Base-by-base conservation (phyloP, 768 basidiomycete genomes). In the Mycena olivaceomarginata region DNA sequence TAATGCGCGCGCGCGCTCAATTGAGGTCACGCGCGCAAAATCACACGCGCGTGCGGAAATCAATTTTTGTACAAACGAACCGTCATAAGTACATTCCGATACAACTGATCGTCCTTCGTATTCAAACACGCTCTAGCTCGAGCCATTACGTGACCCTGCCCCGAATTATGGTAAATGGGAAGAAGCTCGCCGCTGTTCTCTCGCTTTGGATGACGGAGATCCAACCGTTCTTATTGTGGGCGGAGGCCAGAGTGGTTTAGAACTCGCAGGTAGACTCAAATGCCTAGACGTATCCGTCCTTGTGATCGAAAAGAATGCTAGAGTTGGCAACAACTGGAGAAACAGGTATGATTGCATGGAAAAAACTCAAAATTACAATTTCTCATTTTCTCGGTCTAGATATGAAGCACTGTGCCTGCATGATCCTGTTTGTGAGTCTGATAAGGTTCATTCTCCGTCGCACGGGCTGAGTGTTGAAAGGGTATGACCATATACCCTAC, bases 181-280 rank as follows among this genome's bases (percentile, higher is more conserved):
- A 59, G 86, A 86, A 43, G 83, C 86, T 40, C 86, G 92, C 41
- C 83, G 83, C 53, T 81, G 81, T 43, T 88, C 91, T 72, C 69
- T 80, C 11, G 88, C 89, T 41, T 93, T 93, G 78, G 84, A 83
- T 43, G 88, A 88, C n/a, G 81, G 79, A 5, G 87, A 91, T 65
- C 94, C 94, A 0, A 88, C 87, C 2, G 94, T 94, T 12, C 82
- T 95, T 40, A 85, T 95, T 37, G 85, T 94, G 22, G 93, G 93
- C 13, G 93, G 89, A 0, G 94, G 93, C 0, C 95, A 95, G 72
- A 90, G 89, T 77, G 95, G 94, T 1, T 84, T 97, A 40, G 91
- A 89, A 53, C 81, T 92, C 2, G 94, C 94, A 0, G 93, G 93
- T 2, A 87, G 93, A n/a, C 85, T 96, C 70, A 93, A 93, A 80